Evolutionary conservation across 106 monocot species (phyloP), one percentile per base, ranked within the genome.

Genomic region (Cymbidium sinense): DNA sequence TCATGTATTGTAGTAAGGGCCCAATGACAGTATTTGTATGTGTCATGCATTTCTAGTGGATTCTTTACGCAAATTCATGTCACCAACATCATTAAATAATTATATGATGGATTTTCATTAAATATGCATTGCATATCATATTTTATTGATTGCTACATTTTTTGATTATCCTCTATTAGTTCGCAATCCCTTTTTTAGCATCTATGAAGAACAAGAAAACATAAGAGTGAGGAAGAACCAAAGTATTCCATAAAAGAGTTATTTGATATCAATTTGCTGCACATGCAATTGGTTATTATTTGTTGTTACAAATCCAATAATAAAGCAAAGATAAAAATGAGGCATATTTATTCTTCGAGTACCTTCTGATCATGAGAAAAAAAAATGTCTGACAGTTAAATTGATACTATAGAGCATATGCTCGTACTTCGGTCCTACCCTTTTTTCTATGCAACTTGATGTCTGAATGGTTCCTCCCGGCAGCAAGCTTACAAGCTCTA

Each of bases 401-500:
- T 41, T 55, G 31, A 50, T 33, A n/a, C 36, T 55, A 13, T 54
- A 64, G 12, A 65, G 5, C 29, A 65, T 30, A 65, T 7, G 64
- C 10, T 12, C 10, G 29, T 30, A 61, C 11, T 67, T 41, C 12
- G 12, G 13, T 34, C 39, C 23, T 79, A 98, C 96, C 96, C 88
- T 92, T 98, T 43, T 88, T 93, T 41, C 77, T 78, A 81, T 82
- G 86, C 50, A 85, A 91, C 76, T 84, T 98, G 73, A 36, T 77
- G 33, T 74, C 82, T 31, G 94, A 90, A 79, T 89, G 85, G 73
- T 98, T 98, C 86, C 91, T 90, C 72, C 96, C 96, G 58, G 54
- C 86, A 15, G 94, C 78, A 84, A 98, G 94, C 84, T 94, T 98
- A 55, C 73, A 76, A 70, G 91, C 94, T 54, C 96, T 91, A 84